phyloP scores from a whole-genome alignment of 1,284 basidiomycete genomes.

The Moesziomyces sp. region DNA sequence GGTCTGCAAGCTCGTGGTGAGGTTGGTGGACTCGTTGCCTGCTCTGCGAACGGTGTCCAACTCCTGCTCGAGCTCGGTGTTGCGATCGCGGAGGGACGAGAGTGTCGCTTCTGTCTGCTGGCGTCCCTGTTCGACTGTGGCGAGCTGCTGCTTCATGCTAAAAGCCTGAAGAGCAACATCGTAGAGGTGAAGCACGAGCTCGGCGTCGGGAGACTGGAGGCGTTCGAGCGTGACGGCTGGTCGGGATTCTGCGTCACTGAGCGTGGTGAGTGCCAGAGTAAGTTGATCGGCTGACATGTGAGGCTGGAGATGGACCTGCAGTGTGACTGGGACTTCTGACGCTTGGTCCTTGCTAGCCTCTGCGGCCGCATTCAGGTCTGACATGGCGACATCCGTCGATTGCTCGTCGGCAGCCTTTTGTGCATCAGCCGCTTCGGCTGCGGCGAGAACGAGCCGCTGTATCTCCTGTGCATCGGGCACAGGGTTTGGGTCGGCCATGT shows the following conservation, averaged over 20 bases:
- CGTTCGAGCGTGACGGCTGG: slow-evolving; percentile 20
- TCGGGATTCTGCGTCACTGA: slow-evolving; percentile 16
- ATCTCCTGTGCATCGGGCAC: slow-evolving; percentile 42
- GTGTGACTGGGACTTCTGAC: background rate
- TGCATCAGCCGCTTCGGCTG: slow-evolving; percentile 25
- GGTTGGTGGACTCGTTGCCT: slow-evolving; percentile 15
- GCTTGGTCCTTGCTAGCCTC: background rate
- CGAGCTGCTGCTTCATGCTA: slow-evolving; percentile 17
- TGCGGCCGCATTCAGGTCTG: slow-evolving; percentile 10
- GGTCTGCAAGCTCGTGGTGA: slow-evolving; percentile 39
- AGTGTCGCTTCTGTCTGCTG: slow-evolving; percentile 8
- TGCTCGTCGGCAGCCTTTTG: slow-evolving; percentile 11
- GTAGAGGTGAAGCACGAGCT: slow-evolving; percentile 43
- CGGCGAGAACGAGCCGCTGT: slow-evolving; percentile 26
- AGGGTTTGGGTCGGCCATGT: slow-evolving; percentile 40
- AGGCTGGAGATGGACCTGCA: slow-evolving; percentile 25
- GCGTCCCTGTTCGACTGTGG: slow-evolving; percentile 6
- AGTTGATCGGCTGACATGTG: slow-evolving; percentile 30
- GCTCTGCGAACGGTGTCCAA: slow-evolving; percentile 17
- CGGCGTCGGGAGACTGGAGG: slow-evolving; percentile 32
- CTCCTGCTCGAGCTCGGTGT: slow-evolving; percentile 24
- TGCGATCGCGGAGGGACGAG: slow-evolving; percentile 5
- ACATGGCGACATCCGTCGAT: slow-evolving; percentile 14
- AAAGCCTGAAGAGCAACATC: slow-evolving; percentile 27
- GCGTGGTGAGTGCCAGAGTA: slow-evolving; percentile 19